Evolutionary conservation across 176 grass and related monocot genomes (phyloP).

Genomic region (Echinochloa phyllopogon): DNA sequence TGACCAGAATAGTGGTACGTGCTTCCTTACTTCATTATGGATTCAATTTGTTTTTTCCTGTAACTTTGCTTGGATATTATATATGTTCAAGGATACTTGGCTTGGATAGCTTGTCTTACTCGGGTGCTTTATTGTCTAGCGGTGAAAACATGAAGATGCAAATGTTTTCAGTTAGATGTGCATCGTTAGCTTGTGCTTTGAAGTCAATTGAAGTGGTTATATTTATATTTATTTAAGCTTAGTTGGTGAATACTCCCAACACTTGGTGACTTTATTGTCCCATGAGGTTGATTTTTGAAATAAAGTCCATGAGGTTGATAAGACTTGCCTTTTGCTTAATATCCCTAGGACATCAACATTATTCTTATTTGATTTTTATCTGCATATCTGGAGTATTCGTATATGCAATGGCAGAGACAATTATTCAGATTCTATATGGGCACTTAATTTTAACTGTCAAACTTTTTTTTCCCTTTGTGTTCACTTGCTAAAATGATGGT

Average conservation of each 20-base stretch:
- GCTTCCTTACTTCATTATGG: slow-evolving; percentile 22
- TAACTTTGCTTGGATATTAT: not conserved
- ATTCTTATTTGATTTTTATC: slow-evolving; percentile 28
- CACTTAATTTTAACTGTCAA: not conserved
- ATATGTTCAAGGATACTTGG: not conserved
- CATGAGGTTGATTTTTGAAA: not conserved
- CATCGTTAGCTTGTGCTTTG: not conserved
- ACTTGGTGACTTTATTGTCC: not conserved
- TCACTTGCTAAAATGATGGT: not conserved
- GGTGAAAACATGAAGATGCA: not conserved
- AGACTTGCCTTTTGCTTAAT: not conserved
- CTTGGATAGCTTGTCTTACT: not conserved
- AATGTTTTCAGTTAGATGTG: slow-evolving; percentile 29
- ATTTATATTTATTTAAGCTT: not conserved
- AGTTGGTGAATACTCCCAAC: not conserved
- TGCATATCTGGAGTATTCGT: slow-evolving; percentile 4
- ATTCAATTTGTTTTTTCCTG: not conserved
- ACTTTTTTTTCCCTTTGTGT: not conserved
- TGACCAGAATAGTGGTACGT: slow-evolving; percentile 28
- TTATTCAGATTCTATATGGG: not conserved
- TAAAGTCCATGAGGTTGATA: not conserved
- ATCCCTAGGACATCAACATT: not conserved
- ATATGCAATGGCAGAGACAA: slow-evolving; percentile 9
- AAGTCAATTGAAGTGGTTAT: slow-evolving; percentile 4
- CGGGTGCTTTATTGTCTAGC: not conserved